A percentile compares a stretch with the other conserved stretches of the same genome.
phyloP scores from a whole-genome alignment of 2,329 filamentous ascomycete genomes.

The Aaosphaeria arxii region DNA sequence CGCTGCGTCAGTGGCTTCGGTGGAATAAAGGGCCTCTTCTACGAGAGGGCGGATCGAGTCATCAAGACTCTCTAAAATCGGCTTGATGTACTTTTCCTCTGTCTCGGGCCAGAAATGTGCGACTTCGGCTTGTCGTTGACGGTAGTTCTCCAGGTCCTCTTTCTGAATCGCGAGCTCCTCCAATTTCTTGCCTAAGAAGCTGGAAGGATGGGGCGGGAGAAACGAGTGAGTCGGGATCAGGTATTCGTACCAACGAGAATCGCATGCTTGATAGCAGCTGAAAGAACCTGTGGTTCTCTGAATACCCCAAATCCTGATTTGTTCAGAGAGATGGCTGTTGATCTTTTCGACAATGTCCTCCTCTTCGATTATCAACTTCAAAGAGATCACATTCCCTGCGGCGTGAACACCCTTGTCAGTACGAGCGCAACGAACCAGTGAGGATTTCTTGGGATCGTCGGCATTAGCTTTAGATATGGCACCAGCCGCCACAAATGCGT shows the following conservation, averaged over 20 bases:
- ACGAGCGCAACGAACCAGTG: slow-evolving; percentile 86
- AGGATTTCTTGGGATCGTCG: slow-evolving; percentile 93
- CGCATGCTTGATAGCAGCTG: slow-evolving; percentile 91
- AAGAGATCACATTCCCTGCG: slow-evolving; percentile 88
- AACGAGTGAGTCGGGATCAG: slow-evolving; percentile 91
- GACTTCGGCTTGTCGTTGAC: slow-evolving; percentile 71
- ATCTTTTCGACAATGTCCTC: slow-evolving; percentile 84
- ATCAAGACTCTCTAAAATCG: slow-evolving; percentile 58
- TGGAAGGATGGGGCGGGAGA: slow-evolving; percentile 85
- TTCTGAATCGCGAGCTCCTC: slow-evolving; percentile 73
- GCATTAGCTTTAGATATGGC: slow-evolving; percentile 97
- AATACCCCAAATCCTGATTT: slow-evolving; percentile 95
- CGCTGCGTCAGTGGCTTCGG: slow-evolving; percentile 27
- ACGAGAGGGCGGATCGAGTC: slow-evolving; percentile 63
- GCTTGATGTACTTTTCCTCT: slow-evolving; percentile 77
- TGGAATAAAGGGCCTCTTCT: slow-evolving; percentile 56
- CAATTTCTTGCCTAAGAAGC: slow-evolving; percentile 80
- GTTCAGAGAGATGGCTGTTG: slow-evolving; percentile 77
- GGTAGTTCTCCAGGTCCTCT: slow-evolving; percentile 66
- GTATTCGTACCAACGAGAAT: slow-evolving; percentile 97
- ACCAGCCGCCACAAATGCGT: slow-evolving; percentile 83
- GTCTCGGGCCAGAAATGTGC: slow-evolving; percentile 77
- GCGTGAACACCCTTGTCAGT: slow-evolving; percentile 98
- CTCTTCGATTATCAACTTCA: slow-evolving; percentile 96
- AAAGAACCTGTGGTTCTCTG: slow-evolving; percentile 86